Percentiles rank a stretch among this genome's conserved stretches.
These are phyloP conservation scores for Pharnaceum exiguum DNA, from an alignment of 148 eudicot species.

Conservation along the genomic window DNA sequence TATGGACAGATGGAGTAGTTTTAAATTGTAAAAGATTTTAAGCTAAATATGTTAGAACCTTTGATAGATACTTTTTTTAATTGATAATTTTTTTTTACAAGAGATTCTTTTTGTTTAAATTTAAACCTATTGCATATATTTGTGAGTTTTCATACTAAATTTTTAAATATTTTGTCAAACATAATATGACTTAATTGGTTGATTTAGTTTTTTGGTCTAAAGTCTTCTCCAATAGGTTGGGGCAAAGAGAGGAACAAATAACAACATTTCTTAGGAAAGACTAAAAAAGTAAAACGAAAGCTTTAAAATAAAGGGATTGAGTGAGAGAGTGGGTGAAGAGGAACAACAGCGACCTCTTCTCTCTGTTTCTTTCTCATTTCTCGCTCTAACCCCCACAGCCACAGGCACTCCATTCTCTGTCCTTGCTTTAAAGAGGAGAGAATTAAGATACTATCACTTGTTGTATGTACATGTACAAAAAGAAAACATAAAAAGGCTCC, in stretches of 20 bases:
- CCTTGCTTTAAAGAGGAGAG: slow-evolving; percentile 12
- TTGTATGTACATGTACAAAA: not conserved
- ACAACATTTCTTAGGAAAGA: not conserved
- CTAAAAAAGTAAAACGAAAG: not conserved
- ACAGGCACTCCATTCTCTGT: slow-evolving; percentile 14
- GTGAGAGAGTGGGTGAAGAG: slow-evolving; percentile 49
- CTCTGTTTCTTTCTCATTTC: slow-evolving; percentile 1
- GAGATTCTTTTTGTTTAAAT: no score
- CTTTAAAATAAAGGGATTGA: slow-evolving; percentile 30
- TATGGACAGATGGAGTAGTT: no score
- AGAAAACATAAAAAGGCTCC: not conserved
- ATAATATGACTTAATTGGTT: no score
- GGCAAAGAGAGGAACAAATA: slow-evolving; percentile 32
- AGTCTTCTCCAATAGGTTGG: slow-evolving; percentile 24
- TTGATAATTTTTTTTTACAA: no score
- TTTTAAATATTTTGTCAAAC: no score
- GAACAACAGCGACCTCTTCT: slow-evolving; percentile 52
- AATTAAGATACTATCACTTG: slow-evolving; percentile 3
- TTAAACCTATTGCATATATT: no score
- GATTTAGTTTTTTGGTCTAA: no score
- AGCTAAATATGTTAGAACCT: no score
- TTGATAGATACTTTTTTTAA: no score
- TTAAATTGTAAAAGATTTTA: no score
- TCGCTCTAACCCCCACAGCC: no score
- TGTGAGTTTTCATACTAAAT: no score